These are phyloP conservation scores for Hypoxylon sp. DNA, from an alignment of 2,329 filamentous ascomycete species.

Conservation along the genomic window DNA sequence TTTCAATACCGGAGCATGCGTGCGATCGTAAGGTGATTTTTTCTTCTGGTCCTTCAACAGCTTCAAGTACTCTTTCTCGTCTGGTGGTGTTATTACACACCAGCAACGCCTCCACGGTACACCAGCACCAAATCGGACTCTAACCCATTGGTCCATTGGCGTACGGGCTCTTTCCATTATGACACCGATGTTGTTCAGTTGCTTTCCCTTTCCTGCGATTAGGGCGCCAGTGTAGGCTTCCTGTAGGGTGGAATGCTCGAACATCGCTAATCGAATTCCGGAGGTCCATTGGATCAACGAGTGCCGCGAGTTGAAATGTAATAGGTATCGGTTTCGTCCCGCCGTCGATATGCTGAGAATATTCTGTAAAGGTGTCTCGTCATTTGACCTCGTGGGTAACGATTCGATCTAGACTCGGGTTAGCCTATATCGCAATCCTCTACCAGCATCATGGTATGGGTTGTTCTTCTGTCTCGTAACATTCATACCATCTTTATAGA, in stretches of 20 bases:
- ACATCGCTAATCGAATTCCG: conserved; percentile 92
- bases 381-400: conserved; percentile 79
- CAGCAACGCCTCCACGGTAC: conserved; percentile 97
- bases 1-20: conserved; percentile 72
- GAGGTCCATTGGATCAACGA: conserved; percentile 96
- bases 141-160: conserved; percentile 89
- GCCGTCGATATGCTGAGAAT: conserved; percentile 96
- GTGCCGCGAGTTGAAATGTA: conserved; percentile 95
- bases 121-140: conserved; percentile 93
- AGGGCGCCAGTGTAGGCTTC: conserved; percentile 96
- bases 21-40: conserved; percentile 82
- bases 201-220: conserved; percentile 92
- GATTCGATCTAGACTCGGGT: conserved; percentile 75
- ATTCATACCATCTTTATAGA: conserved; percentile 91
- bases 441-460: background rate
- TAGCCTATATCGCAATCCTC: conserved; percentile 8
- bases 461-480: background rate
- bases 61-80: conserved; percentile 90
- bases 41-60: conserved; percentile 84
- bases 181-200: conserved; percentile 85
- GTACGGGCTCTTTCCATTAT: conserved; percentile 85
- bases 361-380: conserved; percentile 86
- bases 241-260: conserved; percentile 89
- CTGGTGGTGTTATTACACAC: conserved; percentile 92
- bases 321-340: conserved; percentile 90